phyloP scores from a whole-genome alignment of 176 grass and related monocot genomes.

The Aegilops longissima region DNA sequence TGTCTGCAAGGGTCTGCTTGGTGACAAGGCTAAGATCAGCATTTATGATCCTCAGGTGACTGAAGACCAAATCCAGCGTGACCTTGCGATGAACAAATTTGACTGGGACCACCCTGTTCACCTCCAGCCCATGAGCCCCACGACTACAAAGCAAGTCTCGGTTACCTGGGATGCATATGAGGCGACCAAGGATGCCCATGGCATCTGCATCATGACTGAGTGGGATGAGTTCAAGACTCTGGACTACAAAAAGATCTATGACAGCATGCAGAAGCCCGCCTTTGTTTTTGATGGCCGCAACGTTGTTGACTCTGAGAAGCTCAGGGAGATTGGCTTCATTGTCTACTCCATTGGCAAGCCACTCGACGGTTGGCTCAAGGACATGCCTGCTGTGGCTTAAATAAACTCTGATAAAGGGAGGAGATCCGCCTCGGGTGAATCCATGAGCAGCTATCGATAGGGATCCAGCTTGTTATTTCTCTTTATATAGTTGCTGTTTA shows the following conservation, averaged over 20 bases:
- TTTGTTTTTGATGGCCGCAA: constrained; percentile 74
- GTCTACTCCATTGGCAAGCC: constrained; percentile 81
- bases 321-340: constrained; percentile 67
- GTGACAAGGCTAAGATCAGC: constrained; percentile 13
- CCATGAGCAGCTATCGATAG: constrained; percentile 18
- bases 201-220: constrained; percentile 66
- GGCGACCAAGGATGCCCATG: constrained; percentile 68
- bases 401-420: not conserved
- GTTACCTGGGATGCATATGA: constrained; percentile 73
- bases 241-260: constrained; percentile 58
- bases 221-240: constrained; percentile 70
- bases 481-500: not conserved
- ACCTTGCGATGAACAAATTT: constrained; percentile 21
- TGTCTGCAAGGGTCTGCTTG: constrained; percentile 16
- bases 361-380: constrained; percentile 65
- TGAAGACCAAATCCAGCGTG: constrained; percentile 16
- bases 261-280: constrained; percentile 66
- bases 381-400: constrained; percentile 69
- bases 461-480: not conserved
- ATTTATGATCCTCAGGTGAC: constrained; percentile 19
- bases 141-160: constrained; percentile 62
- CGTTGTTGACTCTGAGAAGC: constrained; percentile 55
- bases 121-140: constrained; percentile 70
- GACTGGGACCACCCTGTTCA: constrained; percentile 33
- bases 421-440: not conserved